Base-by-base conservation (phyloP, 306 rosid species). In the Begonia masoniana region DNA sequence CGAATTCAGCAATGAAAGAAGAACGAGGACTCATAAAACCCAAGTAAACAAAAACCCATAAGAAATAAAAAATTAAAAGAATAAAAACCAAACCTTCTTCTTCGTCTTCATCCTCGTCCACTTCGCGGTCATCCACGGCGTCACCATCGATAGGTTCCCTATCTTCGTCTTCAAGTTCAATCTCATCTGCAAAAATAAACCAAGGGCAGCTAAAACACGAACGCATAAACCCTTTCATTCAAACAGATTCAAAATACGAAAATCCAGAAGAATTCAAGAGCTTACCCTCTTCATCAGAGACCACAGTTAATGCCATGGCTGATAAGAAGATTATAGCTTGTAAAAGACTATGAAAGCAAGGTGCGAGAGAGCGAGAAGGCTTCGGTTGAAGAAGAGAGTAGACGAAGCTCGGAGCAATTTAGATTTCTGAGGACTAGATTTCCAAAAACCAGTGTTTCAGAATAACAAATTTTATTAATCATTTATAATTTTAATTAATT, bases 231-330 rank as follows among this genome's bases (percentile, higher is more conserved):
- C 66, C 13, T 74, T 11, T 48, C 55, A 55, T 36, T 41, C 11
- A 6, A 17, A 42, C 10, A 7, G 24, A 15, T 13, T 1, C 10
- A 51, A 17, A 52, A 4, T 7, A 54, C 16, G n/a, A 35, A 47
- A 46, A 24, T 39, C 53, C 15, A 2, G 36, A 55, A 19, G 41
- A 56, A 31, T 57, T 67, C 59, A 56, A 53, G 61, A 72, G 62
- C 64, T 62, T 39, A 74, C 95, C 95, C 79, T 89, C 94, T 36
- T 77, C 82, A 48, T 73, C 79, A 2, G 82, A 73, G 50, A 77
- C 61, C 45, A 73, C 79, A 17, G 71, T 54, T 50, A 72, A 69
- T 4, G 68, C 82, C 82, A 76, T 72, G 3, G 69, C 43, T 19
- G 13, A 43, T 16, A 35, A 12, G 63, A 39, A 59, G 50, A 12